These are phyloP conservation scores for Allium sativum DNA, from an alignment of 106 monocot genomes.

Conservation along the genomic window DNA sequence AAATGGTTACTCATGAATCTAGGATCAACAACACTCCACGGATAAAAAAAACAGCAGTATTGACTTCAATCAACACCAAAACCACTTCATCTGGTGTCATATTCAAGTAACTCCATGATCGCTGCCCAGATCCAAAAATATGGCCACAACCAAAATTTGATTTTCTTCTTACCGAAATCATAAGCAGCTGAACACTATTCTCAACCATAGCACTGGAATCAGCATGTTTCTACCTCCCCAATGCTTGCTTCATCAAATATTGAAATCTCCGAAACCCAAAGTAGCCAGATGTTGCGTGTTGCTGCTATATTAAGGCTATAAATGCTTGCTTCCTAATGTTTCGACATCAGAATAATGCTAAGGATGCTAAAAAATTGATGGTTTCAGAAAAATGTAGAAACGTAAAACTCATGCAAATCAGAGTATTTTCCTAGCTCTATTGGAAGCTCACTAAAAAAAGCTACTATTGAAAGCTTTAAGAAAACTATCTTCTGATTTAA, in stretches of 20 bases:
- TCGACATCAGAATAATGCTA: no score
- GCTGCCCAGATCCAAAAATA: neutral
- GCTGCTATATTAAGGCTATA: no score
- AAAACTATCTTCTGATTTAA: no score
- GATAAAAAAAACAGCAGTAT: slow-evolving; percentile 62
- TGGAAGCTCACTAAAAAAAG: no score
- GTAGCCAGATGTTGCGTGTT: neutral
- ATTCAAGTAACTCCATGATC: slow-evolving; percentile 16
- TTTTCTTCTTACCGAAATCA: slow-evolving; percentile 1
- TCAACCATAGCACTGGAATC: slow-evolving; percentile 1
- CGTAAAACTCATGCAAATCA: no score
- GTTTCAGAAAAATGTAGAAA: no score
- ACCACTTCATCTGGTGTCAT: slow-evolving; percentile 49
- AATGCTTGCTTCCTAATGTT: no score
- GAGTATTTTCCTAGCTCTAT: no score
- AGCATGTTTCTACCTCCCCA: neutral
- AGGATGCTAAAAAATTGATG: no score
- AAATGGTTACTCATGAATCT: slow-evolving; percentile 76
- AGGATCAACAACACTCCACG: slow-evolving; percentile 64
- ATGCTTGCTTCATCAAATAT: neutral
- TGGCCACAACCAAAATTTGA: neutral
- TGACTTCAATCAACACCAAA: slow-evolving; percentile 55
- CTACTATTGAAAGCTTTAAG: no score
- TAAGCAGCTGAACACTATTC: slow-evolving; percentile 4
- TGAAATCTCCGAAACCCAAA: slow-evolving; percentile 2